A percentile compares a stretch with the other conserved stretches of the same genome.
Conservation (phyloP, 2,329 filamentous ascomycete genomes). For the Calonectria leucothoes region DNA sequence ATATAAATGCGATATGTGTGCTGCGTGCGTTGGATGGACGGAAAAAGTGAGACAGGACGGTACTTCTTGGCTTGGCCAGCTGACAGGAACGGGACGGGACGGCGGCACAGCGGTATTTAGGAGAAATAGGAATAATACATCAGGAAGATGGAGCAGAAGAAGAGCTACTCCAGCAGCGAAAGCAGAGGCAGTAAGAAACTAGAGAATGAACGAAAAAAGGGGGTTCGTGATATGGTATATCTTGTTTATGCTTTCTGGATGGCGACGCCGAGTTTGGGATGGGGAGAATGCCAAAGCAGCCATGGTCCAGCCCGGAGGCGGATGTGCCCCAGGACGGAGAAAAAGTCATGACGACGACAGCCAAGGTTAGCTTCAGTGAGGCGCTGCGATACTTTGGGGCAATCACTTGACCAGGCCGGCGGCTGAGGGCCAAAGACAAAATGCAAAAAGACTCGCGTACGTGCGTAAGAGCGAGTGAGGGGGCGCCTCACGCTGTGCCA, state of each 20-base stretch:
- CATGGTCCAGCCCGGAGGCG: neutral
- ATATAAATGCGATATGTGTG: neutral
- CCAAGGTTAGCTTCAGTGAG: constrained; percentile 3
- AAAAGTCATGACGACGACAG: constrained; percentile 2
- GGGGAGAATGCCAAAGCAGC: neutral
- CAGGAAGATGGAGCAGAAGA: neutral
- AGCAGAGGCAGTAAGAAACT: neutral
- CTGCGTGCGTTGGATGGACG: constrained; percentile 2
- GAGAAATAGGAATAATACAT: neutral
- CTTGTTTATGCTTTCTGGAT: neutral
- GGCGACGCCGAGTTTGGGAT: neutral
- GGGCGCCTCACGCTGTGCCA: neutral
- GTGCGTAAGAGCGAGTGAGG: neutral
- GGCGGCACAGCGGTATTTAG: neutral
- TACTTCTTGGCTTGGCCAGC: neutral
- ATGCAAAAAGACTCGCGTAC: neutral
- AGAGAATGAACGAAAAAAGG: neutral
- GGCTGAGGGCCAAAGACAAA: neutral
- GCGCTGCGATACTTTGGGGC: constrained; percentile 4
- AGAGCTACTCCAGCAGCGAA: neutral
- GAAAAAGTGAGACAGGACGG: neutral
- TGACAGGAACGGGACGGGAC: neutral
- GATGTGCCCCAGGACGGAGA: neutral
- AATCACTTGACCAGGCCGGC: constrained; percentile 3
- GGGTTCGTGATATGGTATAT: neutral